Conservation (phyloP, 2,329 filamentous ascomycete species). For the Cytospora schulzeri region DNA sequence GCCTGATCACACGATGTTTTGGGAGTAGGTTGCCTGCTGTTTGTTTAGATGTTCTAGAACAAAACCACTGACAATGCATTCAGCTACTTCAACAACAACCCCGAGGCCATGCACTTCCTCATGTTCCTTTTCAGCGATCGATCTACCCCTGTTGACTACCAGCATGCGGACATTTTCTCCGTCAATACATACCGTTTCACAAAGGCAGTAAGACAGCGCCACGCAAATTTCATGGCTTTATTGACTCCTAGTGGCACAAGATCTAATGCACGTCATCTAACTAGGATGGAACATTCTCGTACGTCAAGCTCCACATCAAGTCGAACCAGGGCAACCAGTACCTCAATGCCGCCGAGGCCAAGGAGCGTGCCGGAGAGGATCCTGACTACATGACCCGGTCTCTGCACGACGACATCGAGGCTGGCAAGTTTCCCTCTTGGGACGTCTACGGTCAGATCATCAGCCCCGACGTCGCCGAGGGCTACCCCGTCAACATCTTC, state of each 20-base stretch:
- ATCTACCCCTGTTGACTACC: slow-evolving; percentile 49
- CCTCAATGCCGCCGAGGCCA: slow-evolving; percentile 9
- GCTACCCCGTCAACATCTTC: slow-evolving; percentile 52
- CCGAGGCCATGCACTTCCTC: slow-evolving; percentile 51
- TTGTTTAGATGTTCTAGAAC: not conserved
- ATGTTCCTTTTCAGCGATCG: slow-evolving; percentile 55
- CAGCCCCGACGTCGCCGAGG: slow-evolving; percentile 52
- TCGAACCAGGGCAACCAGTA: slow-evolving; percentile 19
- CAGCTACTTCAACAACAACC: slow-evolving; percentile 38
- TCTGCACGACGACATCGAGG: slow-evolving; percentile 48
- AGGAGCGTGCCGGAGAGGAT: slow-evolving; percentile 17
- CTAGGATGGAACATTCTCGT: slow-evolving; percentile 27
- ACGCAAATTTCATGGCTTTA: not conserved
- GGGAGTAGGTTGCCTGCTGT: slow-evolving; percentile 33
- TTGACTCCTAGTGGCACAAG: not conserved
- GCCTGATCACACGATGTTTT: slow-evolving; percentile 31
- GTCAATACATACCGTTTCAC: slow-evolving; percentile 53
- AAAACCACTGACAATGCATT: slow-evolving; percentile 1
- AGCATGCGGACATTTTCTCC: slow-evolving; percentile 49
- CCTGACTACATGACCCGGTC: slow-evolving; percentile 56
- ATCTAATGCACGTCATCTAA: slow-evolving; percentile 1
- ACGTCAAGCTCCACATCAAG: slow-evolving; percentile 28
- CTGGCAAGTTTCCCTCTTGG: slow-evolving; percentile 51
- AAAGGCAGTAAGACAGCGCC: slow-evolving; percentile 33
- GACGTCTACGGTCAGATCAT: slow-evolving; percentile 57